Evolutionary conservation across 495 filamentous ascomycete genomes (phyloP).

Genomic region (Lepraria neglecta): DNA sequence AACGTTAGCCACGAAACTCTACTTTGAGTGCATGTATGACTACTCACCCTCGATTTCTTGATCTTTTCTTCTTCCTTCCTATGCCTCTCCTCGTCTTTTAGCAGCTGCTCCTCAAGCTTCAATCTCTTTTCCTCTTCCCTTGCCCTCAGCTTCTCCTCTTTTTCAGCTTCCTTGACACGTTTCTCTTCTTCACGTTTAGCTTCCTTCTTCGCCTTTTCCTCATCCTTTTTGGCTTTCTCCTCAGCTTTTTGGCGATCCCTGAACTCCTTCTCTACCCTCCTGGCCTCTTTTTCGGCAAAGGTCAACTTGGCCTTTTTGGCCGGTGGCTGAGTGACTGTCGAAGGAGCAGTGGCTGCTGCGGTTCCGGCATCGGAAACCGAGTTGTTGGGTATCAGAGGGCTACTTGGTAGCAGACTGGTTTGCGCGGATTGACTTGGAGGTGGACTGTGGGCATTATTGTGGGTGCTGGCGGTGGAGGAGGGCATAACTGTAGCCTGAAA

Average conservation of each 20-base stretch:
- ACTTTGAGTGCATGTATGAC: constrained; percentile 20
- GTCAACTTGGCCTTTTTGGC: constrained; percentile 51
- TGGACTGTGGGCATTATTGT: background rate
- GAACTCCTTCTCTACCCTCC: constrained; percentile 48
- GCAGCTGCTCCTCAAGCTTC: constrained; percentile 52
- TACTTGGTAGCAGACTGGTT: background rate
- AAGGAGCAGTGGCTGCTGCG: background rate
- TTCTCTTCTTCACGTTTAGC: constrained; percentile 42
- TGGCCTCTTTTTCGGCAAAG: constrained; percentile 48
- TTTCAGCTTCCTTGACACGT: constrained; percentile 40
- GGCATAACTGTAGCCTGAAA: background rate
- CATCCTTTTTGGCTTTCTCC: constrained; percentile 43
- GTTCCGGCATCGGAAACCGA: background rate
- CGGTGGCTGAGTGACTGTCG: constrained; percentile 21
- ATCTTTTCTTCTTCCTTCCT: constrained; percentile 54
- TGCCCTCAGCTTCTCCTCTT: constrained; percentile 39
- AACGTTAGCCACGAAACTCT: constrained; percentile 18
- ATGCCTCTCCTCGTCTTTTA: constrained; percentile 58
- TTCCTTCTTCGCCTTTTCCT: constrained; percentile 46
- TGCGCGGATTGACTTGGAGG: background rate
- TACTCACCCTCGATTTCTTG: constrained; percentile 61
- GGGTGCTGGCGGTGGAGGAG: background rate
- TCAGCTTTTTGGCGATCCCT: constrained; percentile 43
- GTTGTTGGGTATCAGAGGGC: background rate
- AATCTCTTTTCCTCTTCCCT: constrained; percentile 38